These are phyloP conservation scores for Fusarium pininemorale DNA, from an alignment of 2,329 filamentous ascomycete genomes.

Conservation along the genomic window DNA sequence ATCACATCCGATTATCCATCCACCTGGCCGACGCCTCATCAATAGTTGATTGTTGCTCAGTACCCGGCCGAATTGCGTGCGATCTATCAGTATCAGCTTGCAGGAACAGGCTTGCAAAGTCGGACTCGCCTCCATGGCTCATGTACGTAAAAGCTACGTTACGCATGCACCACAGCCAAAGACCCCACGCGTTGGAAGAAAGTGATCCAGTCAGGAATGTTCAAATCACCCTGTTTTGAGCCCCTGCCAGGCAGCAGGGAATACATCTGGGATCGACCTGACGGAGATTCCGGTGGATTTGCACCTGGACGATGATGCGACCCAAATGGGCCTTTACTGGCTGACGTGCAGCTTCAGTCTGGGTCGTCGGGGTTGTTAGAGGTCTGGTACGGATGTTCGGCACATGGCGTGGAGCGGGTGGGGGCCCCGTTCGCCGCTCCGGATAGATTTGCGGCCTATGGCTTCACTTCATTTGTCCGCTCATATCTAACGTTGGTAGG, in stretches of 20 bases:
- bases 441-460: constrained; percentile 18
- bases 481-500: constrained; percentile 13
- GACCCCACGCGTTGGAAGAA: constrained; percentile 23
- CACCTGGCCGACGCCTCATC: neutral
- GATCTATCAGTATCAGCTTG: constrained; percentile 6
- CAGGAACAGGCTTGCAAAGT: neutral
- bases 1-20: neutral
- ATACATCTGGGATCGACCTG: constrained; percentile 27
- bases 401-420: constrained; percentile 39
- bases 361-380: constrained; percentile 34
- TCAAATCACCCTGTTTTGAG: neutral
- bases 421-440: constrained; percentile 30
- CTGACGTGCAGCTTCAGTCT: constrained; percentile 25
- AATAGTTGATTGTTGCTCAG: neutral
- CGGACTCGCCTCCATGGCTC: constrained; percentile 4
- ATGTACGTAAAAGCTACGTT: constrained; percentile 21
- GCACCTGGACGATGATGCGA: constrained; percentile 26
- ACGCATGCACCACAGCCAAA: neutral
- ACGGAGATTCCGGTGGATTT: constrained; percentile 15
- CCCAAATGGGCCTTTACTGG: constrained; percentile 10
- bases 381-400: constrained; percentile 38
- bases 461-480: constrained; percentile 10
- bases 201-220: constrained; percentile 26
- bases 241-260: constrained; percentile 18
- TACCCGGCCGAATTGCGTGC: constrained; percentile 15